Conservation (phyloP, 2,329 filamentous ascomycete genomes). For the Ophiocordyceps camponoti-floridani region DNA sequence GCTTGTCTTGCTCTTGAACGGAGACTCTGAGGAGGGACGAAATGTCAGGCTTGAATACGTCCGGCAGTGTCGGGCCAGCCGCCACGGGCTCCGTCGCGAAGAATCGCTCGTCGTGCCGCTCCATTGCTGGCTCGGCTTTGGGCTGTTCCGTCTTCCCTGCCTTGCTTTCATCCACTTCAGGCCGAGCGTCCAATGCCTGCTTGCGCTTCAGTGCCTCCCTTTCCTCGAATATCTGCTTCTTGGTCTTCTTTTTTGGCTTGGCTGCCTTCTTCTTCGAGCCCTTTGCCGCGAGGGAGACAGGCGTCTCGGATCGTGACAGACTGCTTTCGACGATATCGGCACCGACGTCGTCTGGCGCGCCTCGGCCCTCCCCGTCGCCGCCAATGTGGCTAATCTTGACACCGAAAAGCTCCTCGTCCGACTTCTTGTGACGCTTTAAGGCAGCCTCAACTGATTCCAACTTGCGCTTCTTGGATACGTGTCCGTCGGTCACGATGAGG, state of each 20-base stretch:
- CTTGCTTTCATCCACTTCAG: conserved; percentile 22
- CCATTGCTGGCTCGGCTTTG: conserved; percentile 24
- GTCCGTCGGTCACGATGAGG: conserved; percentile 42
- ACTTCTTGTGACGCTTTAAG: conserved; percentile 66
- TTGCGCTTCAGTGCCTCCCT: conserved; percentile 40
- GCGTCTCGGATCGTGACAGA: conserved; percentile 27
- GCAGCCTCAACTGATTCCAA: conserved; percentile 51
- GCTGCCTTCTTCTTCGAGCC: conserved; percentile 34
- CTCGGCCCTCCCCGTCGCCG: conserved; percentile 25
- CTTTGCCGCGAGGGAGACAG: conserved; percentile 22
- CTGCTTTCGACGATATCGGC: conserved; percentile 22
- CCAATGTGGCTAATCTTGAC: conserved; percentile 38
- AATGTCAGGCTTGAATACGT: conserved; percentile 26
- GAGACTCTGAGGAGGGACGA: conserved; percentile 24
- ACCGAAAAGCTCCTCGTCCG: conserved; percentile 61
- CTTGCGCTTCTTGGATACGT: conserved; percentile 51
- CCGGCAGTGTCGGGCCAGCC: conserved; percentile 25
- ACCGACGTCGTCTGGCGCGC: conserved; percentile 31
- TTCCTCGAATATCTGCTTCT: conserved; percentile 60
- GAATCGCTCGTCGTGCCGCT: conserved; percentile 27
- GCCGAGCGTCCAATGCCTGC: conserved; percentile 25
- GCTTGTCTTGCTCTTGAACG: conserved; percentile 25
- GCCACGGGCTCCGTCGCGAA: conserved; percentile 29
- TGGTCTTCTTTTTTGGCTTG: conserved; percentile 57
- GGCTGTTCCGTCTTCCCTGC: conserved; percentile 7